phyloP scores from a whole-genome alignment of 192 early-diverging fungal species.

The Coemansia nantahalensis region DNA sequence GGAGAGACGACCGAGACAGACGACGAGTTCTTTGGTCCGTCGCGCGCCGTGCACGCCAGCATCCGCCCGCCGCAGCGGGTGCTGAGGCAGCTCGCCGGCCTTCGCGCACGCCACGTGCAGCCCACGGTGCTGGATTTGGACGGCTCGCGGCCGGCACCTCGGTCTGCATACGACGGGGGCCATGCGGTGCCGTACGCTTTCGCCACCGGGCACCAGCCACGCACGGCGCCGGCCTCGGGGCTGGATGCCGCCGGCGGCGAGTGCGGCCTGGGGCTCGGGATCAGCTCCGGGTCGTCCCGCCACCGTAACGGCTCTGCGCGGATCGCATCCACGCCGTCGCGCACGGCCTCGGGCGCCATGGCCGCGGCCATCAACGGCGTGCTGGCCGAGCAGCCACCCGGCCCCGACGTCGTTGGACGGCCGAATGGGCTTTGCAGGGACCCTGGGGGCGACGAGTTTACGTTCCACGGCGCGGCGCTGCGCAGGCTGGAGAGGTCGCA shows the following conservation, averaged over 20 bases:
- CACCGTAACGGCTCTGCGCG: conserved; percentile 6
- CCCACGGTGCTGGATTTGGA: conserved; percentile 23
- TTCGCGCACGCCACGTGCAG: conserved; percentile 25
- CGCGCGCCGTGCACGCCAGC: conserved; percentile 29
- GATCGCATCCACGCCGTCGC: conserved; percentile 30
- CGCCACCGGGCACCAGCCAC: conserved; percentile 5
- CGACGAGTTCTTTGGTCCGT: conserved; percentile 42
- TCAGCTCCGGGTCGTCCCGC: conserved; percentile 10
- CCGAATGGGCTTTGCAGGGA: no score
- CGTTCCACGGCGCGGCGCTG: conserved; percentile 41
- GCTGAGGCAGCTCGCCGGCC: conserved; percentile 33
- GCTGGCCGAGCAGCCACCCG: background rate
- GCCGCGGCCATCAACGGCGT: conserved; percentile 4
- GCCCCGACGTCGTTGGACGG: no score
- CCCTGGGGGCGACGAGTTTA: conserved; percentile 30
- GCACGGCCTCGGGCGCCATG: conserved; percentile 7
- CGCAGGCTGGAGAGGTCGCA: conserved; percentile 40
- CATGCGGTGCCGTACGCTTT: background rate
- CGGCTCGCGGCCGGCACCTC: background rate
- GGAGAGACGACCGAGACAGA: conserved; percentile 50
- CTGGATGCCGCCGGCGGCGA: background rate
- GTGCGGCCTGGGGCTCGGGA: conserved; percentile 28
- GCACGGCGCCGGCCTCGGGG: conserved; percentile 20
- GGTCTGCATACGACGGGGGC: background rate
- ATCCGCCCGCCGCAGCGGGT: conserved; percentile 39